These are phyloP conservation scores for Kuraishia capsulata DNA, from an alignment of 805 yeast genomes.

Conservation along the genomic window DNA sequence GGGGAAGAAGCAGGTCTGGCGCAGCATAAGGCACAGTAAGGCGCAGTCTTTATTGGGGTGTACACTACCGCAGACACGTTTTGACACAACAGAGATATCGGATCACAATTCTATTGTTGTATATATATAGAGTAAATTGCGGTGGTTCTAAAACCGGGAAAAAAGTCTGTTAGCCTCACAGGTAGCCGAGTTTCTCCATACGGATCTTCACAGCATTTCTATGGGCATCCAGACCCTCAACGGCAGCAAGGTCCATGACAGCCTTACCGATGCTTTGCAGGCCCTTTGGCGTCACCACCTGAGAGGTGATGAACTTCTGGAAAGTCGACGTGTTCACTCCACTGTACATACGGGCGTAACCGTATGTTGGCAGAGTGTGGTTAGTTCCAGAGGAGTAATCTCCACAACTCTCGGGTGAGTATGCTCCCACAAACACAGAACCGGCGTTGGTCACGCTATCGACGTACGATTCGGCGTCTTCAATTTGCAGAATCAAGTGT, in stretches of 20 bases:
- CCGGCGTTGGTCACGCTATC: constrained; percentile 85
- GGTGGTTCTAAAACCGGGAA: no score
- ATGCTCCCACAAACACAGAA: constrained; percentile 91
- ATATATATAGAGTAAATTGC: no score
- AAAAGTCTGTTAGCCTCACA: no score
- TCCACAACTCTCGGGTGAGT: constrained; percentile 97
- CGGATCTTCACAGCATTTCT: constrained; percentile 94
- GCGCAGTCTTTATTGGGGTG: neutral
- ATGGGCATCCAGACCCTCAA: constrained; percentile 96
- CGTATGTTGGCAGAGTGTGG: constrained; percentile 97
- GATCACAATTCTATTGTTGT: neutral
- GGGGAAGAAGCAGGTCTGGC: no score
- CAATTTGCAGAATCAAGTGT: constrained; percentile 87
- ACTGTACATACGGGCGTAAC: constrained; percentile 94
- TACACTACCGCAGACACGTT: neutral
- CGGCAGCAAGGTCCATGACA: constrained; percentile 90
- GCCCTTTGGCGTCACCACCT: constrained; percentile 81
- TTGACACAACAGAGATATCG: neutral
- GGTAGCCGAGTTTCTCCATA: constrained; percentile 67
- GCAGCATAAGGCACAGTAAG: no score
- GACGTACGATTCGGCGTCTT: constrained; percentile 67
- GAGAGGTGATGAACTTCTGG: constrained; percentile 92
- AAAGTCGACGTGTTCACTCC: constrained; percentile 96
- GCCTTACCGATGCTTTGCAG: constrained; percentile 87
- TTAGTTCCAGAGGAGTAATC: constrained; percentile 98